Evolutionary conservation across 1,284 basidiomycete species (phyloP).

Genomic region (Caloboletus inedulis): DNA sequence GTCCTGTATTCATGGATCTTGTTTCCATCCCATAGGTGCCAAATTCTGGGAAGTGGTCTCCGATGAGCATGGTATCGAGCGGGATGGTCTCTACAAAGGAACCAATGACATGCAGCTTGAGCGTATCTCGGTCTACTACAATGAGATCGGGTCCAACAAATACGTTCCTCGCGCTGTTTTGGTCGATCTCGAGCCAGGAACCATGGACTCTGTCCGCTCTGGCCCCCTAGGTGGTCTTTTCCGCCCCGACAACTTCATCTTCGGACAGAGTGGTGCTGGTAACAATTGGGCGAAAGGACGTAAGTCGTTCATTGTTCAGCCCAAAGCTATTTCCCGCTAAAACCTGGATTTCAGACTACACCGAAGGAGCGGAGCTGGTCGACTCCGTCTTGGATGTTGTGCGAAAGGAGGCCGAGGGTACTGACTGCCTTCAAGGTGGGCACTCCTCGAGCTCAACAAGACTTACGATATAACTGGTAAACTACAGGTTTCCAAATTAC

Average conservation of each 20-base stretch:
- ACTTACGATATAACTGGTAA: background rate
- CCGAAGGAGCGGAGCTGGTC: conserved; percentile 94
- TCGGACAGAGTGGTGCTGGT: conserved; percentile 87
- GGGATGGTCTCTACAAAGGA: conserved; percentile 91
- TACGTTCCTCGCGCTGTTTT: conserved; percentile 96
- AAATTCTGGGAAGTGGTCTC: conserved; percentile 99
- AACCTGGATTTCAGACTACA: conserved; percentile 64
- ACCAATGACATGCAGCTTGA: conserved; percentile 95
- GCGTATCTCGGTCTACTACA: conserved; percentile 96
- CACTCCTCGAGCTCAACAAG: background rate
- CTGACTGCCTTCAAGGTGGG: conserved; percentile 88
- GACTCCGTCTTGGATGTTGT: conserved; percentile 90
- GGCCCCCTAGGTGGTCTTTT: conserved; percentile 84
- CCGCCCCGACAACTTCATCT: conserved; percentile 95
- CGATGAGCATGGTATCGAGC: conserved; percentile 95
- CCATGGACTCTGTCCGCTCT: conserved; percentile 92
- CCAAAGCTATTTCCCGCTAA: background rate
- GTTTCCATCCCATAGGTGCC: conserved; percentile 58
- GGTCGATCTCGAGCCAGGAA: conserved; percentile 94
- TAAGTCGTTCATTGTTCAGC: conserved; percentile 42
- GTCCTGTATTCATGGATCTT: conserved; percentile 8
- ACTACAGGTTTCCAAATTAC: conserved; percentile 87
- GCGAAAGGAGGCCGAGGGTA: conserved; percentile 86
- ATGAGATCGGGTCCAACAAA: conserved; percentile 87
- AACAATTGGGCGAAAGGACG: conserved; percentile 97